Percentiles rank a stretch among this genome's conserved stretches.
Evolutionary conservation across 345 rosid genomes (phyloP).

Genomic region (Balakata baccata): DNA sequence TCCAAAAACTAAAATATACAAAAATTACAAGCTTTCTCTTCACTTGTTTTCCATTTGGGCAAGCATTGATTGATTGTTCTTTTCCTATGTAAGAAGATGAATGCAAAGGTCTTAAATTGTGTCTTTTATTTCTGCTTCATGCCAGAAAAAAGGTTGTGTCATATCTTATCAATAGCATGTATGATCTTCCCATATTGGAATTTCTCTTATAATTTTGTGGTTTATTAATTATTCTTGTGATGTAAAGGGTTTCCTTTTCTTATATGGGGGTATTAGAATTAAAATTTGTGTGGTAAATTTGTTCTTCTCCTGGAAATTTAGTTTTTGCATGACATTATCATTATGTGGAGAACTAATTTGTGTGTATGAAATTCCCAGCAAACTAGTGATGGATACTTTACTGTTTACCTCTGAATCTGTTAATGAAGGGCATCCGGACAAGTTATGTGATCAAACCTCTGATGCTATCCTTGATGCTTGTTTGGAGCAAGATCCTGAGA

Average conservation of each 20-base stretch:
- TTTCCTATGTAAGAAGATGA: no score
- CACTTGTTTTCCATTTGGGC: no score
- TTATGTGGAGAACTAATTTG: neutral
- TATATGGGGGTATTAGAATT: neutral
- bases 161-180: no score
- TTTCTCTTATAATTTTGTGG: no score
- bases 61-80: no score
- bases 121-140: no score
- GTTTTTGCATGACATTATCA: neutral
- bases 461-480: constrained; percentile 16
- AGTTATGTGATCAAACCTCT: constrained; percentile 14
- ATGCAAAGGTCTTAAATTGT: no score
- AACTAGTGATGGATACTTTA: constrained; percentile 11
- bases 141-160: no score
- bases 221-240: neutral
- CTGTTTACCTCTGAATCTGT: constrained; percentile 16
- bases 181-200: no score
- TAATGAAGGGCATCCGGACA: constrained; percentile 14
- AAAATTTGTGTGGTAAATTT: neutral
- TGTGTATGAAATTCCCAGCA: neutral
- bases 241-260: neutral
- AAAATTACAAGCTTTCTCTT: no score
- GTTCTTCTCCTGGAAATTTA: neutral
- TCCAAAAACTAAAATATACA: no score
- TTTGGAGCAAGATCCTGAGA: constrained; percentile 21